phyloP scores from a whole-genome alignment of 2,329 filamentous ascomycete genomes.

The Diaporthe australafricana region DNA sequence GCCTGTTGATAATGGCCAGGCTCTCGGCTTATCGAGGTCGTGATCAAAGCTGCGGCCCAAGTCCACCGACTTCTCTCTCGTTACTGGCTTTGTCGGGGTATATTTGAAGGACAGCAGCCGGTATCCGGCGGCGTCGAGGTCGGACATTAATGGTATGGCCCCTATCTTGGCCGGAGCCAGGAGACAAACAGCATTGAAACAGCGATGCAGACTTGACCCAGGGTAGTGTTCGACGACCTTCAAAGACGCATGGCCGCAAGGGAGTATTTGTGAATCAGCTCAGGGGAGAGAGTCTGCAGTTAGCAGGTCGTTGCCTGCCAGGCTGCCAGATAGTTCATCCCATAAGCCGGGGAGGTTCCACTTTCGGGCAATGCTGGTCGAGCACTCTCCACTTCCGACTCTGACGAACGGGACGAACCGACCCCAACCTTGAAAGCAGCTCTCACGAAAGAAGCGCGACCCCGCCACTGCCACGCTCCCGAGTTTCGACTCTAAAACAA shows the following conservation, averaged over 20 bases:
- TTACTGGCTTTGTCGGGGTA: background rate
- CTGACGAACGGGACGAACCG: too few relatives aligned
- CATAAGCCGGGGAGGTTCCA: too few relatives aligned
- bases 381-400: too few relatives aligned
- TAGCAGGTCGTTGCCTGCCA: background rate
- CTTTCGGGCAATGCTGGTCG: too few relatives aligned
- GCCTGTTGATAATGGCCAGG: background rate
- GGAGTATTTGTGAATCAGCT: too few relatives aligned
- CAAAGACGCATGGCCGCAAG: background rate
- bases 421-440: too few relatives aligned
- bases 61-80: too few relatives aligned
- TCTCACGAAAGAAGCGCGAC: too few relatives aligned
- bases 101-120: conserved; percentile 35
- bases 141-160: conserved; percentile 6
- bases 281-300: too few relatives aligned
- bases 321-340: background rate
- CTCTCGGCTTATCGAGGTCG: background rate
- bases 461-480: too few relatives aligned
- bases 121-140: conserved; percentile 28
- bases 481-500: too few relatives aligned
- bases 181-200: background rate
- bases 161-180: background rate
- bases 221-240: background rate
- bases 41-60: background rate
- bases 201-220: too few relatives aligned